These are phyloP conservation scores for Penicillium sp. DNA, from an alignment of 2,329 filamentous ascomycete species.

Conservation along the genomic window DNA sequence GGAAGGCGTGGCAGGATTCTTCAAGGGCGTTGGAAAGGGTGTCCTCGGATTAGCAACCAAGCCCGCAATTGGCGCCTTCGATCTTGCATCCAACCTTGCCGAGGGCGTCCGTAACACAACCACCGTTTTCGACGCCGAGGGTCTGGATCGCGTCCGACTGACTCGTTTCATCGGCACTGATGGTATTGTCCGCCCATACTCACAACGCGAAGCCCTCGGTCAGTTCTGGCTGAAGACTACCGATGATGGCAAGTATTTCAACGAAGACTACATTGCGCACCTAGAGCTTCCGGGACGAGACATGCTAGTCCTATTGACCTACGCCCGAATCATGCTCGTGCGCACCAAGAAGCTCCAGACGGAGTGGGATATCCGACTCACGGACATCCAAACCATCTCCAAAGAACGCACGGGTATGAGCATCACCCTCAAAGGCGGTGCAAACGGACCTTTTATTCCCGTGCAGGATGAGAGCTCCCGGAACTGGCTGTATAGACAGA, in stretches of 20 bases:
- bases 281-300: conserved; percentile 87
- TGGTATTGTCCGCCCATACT: conserved; percentile 92
- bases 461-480: conserved; percentile 80
- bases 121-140: conserved; percentile 93
- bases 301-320: conserved; percentile 87
- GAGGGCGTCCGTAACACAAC: conserved; percentile 98
- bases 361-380: conserved; percentile 95
- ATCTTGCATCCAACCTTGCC: conserved; percentile 93
- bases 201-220: conserved; percentile 88
- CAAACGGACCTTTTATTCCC: conserved; percentile 92
- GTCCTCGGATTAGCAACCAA: conserved; percentile 94
- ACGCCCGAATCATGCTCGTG: conserved; percentile 84
- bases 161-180: conserved; percentile 90
- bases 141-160: conserved; percentile 90
- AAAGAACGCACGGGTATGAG: conserved; percentile 96
- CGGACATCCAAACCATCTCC: conserved; percentile 93
- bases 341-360: conserved; percentile 80
- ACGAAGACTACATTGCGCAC: conserved; percentile 96
- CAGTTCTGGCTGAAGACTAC: conserved; percentile 99
- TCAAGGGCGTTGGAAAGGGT: conserved; percentile 97
- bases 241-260: conserved; percentile 96
- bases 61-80: conserved; percentile 92
- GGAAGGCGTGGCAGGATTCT: conserved; percentile 89
- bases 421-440: conserved; percentile 82
- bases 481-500: conserved; percentile 68